These are phyloP conservation scores for Colletotrichum plurivorum DNA, from an alignment of 2,329 filamentous ascomycete species.

Conservation along the genomic window DNA sequence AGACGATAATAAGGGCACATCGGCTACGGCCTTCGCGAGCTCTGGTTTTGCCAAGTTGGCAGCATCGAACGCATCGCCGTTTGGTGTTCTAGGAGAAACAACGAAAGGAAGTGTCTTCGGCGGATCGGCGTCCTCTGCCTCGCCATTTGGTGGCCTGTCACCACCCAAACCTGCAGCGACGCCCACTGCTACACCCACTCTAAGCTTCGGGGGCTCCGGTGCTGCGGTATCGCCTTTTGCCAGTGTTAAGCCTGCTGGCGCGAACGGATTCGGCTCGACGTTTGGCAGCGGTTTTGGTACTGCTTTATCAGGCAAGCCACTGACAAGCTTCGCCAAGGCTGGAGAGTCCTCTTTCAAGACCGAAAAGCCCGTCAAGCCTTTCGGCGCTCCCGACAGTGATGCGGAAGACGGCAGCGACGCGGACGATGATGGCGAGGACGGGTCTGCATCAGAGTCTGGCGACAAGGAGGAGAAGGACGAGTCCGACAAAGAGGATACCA, in stretches of 20 bases:
- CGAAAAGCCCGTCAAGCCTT: conserved; percentile 77
- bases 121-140: conserved; percentile 39
- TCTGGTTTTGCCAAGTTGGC: conserved; percentile 79
- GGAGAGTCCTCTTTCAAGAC: conserved; percentile 65
- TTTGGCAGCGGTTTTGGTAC: conserved; percentile 61
- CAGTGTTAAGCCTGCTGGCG: conserved; percentile 54
- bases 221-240: conserved; percentile 62
- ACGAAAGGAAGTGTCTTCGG: conserved; percentile 66
- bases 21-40: conserved; percentile 74
- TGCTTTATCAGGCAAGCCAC: conserved; percentile 57
- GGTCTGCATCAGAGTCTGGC: conserved; percentile 50
- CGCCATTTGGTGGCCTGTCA: conserved; percentile 51
- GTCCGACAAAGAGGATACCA: conserved; percentile 67
- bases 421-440: conserved; percentile 55
- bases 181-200: conserved; percentile 56
- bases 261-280: conserved; percentile 63
- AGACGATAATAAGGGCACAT: conserved; percentile 55
- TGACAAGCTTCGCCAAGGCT: conserved; percentile 80
- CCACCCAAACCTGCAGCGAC: conserved; percentile 46
- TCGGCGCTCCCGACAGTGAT: conserved; percentile 82
- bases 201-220: conserved; percentile 62
- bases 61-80: conserved; percentile 73
- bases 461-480: conserved; percentile 65
- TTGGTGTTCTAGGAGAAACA: conserved; percentile 67
- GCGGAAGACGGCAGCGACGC: conserved; percentile 65